Evolutionary conservation across 768 basidiomycete genomes (phyloP).

Genomic region (Leucosporidium yakuticum): DNA sequence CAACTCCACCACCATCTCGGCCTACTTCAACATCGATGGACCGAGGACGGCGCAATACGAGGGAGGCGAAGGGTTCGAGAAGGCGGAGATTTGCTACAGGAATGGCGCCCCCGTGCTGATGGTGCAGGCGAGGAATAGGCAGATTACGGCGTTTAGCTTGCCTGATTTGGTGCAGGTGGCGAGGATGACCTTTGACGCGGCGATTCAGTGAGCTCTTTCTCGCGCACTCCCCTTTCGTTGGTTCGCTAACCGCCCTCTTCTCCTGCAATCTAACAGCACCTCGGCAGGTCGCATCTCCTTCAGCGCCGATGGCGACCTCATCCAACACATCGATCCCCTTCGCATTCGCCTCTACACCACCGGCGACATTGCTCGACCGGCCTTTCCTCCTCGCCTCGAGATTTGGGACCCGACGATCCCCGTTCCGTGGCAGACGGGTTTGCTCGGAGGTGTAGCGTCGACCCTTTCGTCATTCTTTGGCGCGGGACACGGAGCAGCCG

Average conservation of each 20-base stretch:
- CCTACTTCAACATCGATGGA: constrained; percentile 31
- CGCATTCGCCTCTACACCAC: constrained; percentile 26
- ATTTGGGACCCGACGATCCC: constrained; percentile 12
- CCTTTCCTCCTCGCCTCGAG: constrained; percentile 19
- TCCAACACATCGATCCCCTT: constrained; percentile 29
- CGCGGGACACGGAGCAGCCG: constrained; percentile 24
- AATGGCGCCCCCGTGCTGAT: constrained; percentile 22
- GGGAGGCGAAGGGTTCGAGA: constrained; percentile 8
- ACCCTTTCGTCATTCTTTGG: constrained; percentile 21
- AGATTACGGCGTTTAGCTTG: constrained; percentile 12
- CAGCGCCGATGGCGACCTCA: constrained; percentile 27
- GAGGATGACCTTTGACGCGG: constrained; percentile 17
- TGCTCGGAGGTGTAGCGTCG: constrained; percentile 10
- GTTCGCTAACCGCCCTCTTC: background rate
- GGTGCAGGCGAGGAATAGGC: constrained; percentile 17
- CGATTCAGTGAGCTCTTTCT: constrained; percentile 21
- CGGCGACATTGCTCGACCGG: constrained; percentile 19
- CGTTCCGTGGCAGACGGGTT: constrained; percentile 14
- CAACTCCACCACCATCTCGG: constrained; percentile 6
- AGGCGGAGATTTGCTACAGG: constrained; percentile 13
- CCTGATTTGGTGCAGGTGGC: constrained; percentile 13
- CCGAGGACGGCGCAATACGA: constrained; percentile 24
- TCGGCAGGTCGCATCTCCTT: constrained; percentile 20
- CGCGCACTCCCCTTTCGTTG: background rate
- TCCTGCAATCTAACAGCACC: constrained; percentile 3